Percentiles rank a stretch among this genome's conserved stretches.
Evolutionary conservation across 768 basidiomycete genomes (phyloP).

Genomic region (Suillus subaureus): DNA sequence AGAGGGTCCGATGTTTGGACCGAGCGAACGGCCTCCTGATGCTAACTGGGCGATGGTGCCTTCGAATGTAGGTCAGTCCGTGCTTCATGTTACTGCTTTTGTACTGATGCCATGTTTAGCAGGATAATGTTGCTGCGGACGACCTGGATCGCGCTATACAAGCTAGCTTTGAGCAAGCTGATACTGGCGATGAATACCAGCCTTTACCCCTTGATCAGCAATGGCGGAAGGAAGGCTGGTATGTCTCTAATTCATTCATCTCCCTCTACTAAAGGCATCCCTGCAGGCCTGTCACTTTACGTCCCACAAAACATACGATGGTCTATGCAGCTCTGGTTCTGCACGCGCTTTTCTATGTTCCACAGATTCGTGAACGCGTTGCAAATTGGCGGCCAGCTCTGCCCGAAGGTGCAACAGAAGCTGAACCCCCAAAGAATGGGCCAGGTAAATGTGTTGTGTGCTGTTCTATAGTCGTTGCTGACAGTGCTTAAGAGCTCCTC

Average conservation of each 20-base stretch:
- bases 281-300: conserved; percentile 69
- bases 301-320: conserved; percentile 51
- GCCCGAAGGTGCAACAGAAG: conserved; percentile 19
- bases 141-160: conserved; percentile 67
- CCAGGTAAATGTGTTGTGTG: conserved; percentile 35
- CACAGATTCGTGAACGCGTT: conserved; percentile 59
- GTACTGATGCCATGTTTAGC: conserved; percentile 30
- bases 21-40: conserved; percentile 62
- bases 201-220: conserved; percentile 53
- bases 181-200: conserved; percentile 54
- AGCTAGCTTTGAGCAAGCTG: conserved; percentile 57
- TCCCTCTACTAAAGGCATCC: conserved; percentile 4
- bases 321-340: conserved; percentile 63
- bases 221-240: conserved; percentile 62
- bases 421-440: conserved; percentile 32
- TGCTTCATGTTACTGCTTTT: conserved; percentile 3
- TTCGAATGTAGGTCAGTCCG: conserved; percentile 52
- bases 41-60: conserved; percentile 72
- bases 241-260: conserved; percentile 20
- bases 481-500: conserved; percentile 24
- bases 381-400: conserved; percentile 39
- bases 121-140: conserved; percentile 39
- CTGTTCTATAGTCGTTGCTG: conserved; percentile 13
- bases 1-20: conserved; percentile 50
- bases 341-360: conserved; percentile 61